phyloP scores from a whole-genome alignment of 306 rosid species.

The Vigna angularis region DNA sequence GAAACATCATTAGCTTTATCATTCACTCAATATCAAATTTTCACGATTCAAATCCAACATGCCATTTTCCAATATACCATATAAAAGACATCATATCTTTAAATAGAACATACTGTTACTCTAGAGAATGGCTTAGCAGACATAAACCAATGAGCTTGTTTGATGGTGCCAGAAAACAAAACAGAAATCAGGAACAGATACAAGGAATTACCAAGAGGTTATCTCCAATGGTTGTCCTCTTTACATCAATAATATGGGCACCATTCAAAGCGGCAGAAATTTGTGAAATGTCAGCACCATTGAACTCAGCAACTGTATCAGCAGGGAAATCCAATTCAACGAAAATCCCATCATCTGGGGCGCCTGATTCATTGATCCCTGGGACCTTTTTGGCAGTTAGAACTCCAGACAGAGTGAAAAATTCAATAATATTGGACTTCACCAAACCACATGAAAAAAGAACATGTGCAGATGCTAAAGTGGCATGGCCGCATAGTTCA shows the following conservation, averaged over 20 bases:
- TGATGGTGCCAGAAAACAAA: neutral
- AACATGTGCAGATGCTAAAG: constrained; percentile 16
- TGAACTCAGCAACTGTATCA: neutral
- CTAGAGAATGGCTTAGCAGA: neutral
- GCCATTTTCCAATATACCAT: neutral
- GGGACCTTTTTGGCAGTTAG: constrained; percentile 15
- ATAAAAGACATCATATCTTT: neutral
- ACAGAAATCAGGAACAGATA: neutral
- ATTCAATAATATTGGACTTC: neutral
- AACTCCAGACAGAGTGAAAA: constrained; percentile 16
- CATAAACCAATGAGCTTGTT: neutral
- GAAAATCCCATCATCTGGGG: neutral
- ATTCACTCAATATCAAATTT: neutral
- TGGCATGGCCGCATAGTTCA: constrained; percentile 28
- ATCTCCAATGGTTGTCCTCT: neutral
- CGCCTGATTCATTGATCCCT: neutral
- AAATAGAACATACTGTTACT: neutral
- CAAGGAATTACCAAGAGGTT: constrained; percentile 6
- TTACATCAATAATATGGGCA: neutral
- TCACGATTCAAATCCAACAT: neutral
- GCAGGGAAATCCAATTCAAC: constrained; percentile 15
- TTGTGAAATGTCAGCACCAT: constrained; percentile 1
- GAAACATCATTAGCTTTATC: neutral
- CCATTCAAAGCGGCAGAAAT: constrained; percentile 2
- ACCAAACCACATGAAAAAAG: constrained; percentile 12